Base-by-base conservation (phyloP, 2,329 filamentous ascomycete genomes). In the Tolypocladium ovalisporum region DNA sequence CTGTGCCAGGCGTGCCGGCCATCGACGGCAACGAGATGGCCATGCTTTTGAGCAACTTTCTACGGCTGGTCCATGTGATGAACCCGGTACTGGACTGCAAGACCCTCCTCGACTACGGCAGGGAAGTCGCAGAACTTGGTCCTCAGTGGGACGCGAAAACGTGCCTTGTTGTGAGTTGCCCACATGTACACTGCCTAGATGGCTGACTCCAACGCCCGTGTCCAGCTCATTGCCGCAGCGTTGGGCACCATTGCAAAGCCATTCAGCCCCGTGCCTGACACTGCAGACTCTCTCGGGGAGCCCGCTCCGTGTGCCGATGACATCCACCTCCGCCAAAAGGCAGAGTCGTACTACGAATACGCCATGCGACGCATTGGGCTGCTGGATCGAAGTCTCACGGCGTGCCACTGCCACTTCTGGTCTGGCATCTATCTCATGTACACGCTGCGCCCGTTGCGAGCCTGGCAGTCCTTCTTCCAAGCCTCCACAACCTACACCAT, bases 401-500 rank as follows among this genome's bases (percentile, higher is more conserved):
- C 60, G 2, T 60, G 58, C 17, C 58, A 62, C 35, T 62, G 61
- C 35, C 54, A 62, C 35, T 49, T 62, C 12, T 49, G 61, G 7
- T 57, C 58, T 2, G 61, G 61, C 13, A 58, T 60, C 10, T 62
- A 62, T 47, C 36, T 57, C 1, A 55, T 62, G 58, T 58, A 61
- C 49, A 62, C 58, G 12, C 40, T 62, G 17, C 58, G 57, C 3
- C 61, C 60, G 5, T 34, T 61, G 4, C 39, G 57, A 36, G 61
- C 58, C 5, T 62, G 61, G 61, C 56, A 59, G 9, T 49, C 56
- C 4, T 59, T 61, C 17, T 37, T 52, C 19, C 35, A 58, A 10
- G 61, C 61, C n/a, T 58, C 58, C 1, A 35, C 51, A 1, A 1
- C 36, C 27, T 52, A 52, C 29, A 52, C 51, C 17, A 19, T 52